Evolutionary conservation across 305 asterid species (phyloP), one percentile per base, ranked within the genome.

Genomic region (Vinca major): DNA sequence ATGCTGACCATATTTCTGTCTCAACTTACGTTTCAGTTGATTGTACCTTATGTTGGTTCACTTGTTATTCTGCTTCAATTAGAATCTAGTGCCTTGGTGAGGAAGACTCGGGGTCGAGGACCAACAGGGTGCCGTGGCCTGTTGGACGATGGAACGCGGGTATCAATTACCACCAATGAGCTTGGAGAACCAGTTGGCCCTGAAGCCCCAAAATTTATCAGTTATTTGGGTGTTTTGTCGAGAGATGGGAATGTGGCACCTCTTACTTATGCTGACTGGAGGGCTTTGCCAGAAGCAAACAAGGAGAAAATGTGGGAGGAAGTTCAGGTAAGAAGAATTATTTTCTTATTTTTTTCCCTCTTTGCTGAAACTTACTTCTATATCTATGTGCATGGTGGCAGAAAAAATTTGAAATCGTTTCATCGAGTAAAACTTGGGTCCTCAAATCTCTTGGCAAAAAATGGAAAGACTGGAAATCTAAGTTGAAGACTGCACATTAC

Each of bases 241-340:
- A 69, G 85, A 70, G 70, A 81, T 63, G 82, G 82, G 67, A 43
- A 81, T 66, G 36, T 62, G 64, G 65, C 76, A 60, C 85, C 85
- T 52, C 75, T 81, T 52, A 81, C 74, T 33, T 75, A 66, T 71
- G 68, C 40, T 37, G 77, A 73, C 74, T 81, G 85, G 85, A 76
- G 82, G 68, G 70, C 75, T 13, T 49, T 81, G 74, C 85, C 82
- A 17, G 43, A 63, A 16, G 80, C 71, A 67, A 67, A 62, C 57
- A 81, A 81, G 73, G 79, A 78, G 62, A 75, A 72, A 62, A 63
- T 75, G 79, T 78, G 82, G 85, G 60, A 68, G 74, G 68, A 78
- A 78, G 82, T 81, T 71, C 80, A 72, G 82, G 85, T 78, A 69
- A 13, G 16, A 21, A 73, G 43, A 63, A 55, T 68, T 48, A 50